phyloP scores from a whole-genome alignment of 2,329 filamentous ascomycete genomes.

The Xylariaceae sp. region DNA sequence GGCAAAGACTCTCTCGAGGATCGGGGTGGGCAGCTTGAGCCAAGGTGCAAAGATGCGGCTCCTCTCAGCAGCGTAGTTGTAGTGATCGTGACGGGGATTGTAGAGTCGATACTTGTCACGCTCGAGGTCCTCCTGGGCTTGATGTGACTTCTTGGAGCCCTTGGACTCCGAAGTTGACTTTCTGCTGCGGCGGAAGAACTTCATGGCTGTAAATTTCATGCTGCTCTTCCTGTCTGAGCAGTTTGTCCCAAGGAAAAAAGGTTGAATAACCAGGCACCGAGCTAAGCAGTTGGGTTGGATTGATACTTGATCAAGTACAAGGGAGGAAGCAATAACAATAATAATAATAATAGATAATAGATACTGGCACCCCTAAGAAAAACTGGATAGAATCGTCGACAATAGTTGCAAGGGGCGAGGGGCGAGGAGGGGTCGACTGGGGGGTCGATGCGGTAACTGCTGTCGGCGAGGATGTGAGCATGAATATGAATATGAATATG shows the following conservation, averaged over 20 bases:
- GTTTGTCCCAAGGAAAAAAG: background rate
- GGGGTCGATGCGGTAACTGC: too few relatives aligned
- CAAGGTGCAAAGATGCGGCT: constrained; percentile 40
- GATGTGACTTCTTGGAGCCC: constrained; percentile 28
- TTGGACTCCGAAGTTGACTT: constrained; percentile 36
- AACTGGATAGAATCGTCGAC: too few relatives aligned
- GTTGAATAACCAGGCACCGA: too few relatives aligned
- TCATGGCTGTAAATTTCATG: constrained; percentile 42
- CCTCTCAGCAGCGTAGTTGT: constrained; percentile 33
- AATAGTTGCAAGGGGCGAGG: too few relatives aligned
- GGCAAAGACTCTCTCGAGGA: constrained; percentile 79
- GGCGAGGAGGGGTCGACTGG: too few relatives aligned
- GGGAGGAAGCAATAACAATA: too few relatives aligned
- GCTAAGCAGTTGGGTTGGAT: too few relatives aligned
- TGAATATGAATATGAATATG: too few relatives aligned
- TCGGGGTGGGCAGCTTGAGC: constrained; percentile 65
- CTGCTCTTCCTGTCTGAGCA: constrained; percentile 2
- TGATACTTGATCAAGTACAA: too few relatives aligned
- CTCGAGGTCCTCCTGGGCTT: constrained; percentile 36
- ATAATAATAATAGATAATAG: too few relatives aligned
- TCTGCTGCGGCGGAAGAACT: constrained; percentile 45
- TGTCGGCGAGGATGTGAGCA: too few relatives aligned
- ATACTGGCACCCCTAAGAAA: too few relatives aligned
- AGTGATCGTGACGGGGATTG: constrained; percentile 35
- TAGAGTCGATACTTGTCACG: constrained; percentile 41